A percentile compares a stretch with the other conserved stretches of the same genome.
phyloP scores from a whole-genome alignment of 2,329 filamentous ascomycete species.

The Fusarium incarnatum region DNA sequence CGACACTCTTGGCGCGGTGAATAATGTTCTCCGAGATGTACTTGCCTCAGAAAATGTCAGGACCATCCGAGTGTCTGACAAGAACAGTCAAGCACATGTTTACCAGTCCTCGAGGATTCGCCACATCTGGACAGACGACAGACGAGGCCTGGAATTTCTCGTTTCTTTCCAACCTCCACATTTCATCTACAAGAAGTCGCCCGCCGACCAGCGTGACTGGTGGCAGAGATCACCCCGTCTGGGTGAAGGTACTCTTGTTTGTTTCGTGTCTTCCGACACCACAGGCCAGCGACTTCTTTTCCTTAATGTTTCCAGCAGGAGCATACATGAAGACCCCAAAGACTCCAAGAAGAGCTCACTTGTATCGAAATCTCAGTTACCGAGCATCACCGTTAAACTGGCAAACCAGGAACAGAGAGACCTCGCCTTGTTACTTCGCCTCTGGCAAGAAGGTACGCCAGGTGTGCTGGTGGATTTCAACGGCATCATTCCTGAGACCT shows the following conservation, averaged over 20 bases:
- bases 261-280: neutral
- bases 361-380: neutral
- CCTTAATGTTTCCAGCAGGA: slow-evolving; percentile 7
- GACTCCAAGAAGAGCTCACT: neutral
- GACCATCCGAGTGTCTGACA: neutral
- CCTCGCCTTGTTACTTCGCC: neutral
- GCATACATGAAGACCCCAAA: neutral
- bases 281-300: neutral
- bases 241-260: slow-evolving; percentile 19
- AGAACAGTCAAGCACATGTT: neutral
- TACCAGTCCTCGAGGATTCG: neutral
- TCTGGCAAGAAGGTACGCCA: neutral
- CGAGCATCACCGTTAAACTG: slow-evolving; percentile 14
- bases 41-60: neutral
- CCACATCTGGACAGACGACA: too few species aligned
- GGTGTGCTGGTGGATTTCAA: slow-evolving; percentile 32
- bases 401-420: neutral
- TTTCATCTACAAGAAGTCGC: neutral
- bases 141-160: too few species aligned
- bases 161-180: neutral
- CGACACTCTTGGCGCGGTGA: slow-evolving; percentile 14
- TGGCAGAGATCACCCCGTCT: slow-evolving; percentile 20
- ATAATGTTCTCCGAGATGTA: neutral
- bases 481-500: slow-evolving; percentile 22
- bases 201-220: slow-evolving; percentile 3